A percentile compares a stretch with the other conserved stretches of the same genome.
Evolutionary conservation across 106 monocot species (phyloP).

Genomic region (Vanilla planifolia): DNA sequence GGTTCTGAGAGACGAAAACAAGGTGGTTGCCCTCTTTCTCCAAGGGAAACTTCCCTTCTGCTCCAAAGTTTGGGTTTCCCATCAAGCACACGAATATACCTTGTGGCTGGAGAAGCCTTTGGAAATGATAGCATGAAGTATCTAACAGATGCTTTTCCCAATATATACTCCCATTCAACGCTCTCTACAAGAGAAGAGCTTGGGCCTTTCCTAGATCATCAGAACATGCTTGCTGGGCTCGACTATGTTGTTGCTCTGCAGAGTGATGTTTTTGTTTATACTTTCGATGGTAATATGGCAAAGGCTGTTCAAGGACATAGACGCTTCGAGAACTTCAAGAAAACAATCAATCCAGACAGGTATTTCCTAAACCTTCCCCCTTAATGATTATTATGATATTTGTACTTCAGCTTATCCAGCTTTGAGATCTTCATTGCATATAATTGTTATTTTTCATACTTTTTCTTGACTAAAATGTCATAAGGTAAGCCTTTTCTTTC

Average conservation of each 20-base stretch:
- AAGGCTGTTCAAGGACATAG: conserved; percentile 97
- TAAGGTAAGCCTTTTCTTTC: too few relatives aligned
- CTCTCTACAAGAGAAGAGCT: conserved; percentile 71
- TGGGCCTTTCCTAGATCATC: conserved; percentile 54
- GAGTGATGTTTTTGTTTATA: conserved; percentile 90
- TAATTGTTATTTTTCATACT: too few relatives aligned
- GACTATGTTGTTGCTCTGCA: conserved; percentile 91
- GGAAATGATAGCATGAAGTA: conserved; percentile 83
- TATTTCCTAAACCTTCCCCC: too few relatives aligned
- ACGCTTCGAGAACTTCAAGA: conserved; percentile 81
- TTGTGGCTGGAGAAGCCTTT: conserved; percentile 90
- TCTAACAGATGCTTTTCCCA: conserved; percentile 64
- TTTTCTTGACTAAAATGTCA: too few relatives aligned
- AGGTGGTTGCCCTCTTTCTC: conserved; percentile 89
- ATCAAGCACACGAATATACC: conserved; percentile 70
- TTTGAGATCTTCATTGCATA: too few relatives aligned
- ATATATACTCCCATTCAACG: conserved; percentile 71
- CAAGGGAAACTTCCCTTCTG: conserved; percentile 83
- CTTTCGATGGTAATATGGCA: conserved; percentile 97
- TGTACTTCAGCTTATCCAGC: too few relatives aligned
- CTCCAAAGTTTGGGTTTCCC: conserved; percentile 82
- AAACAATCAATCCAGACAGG: conserved; percentile 92
- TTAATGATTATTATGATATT: too few relatives aligned
- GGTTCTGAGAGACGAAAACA: conserved; percentile 50
- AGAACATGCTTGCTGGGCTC: conserved; percentile 95